These are phyloP conservation scores for Suillus subaureus DNA, from an alignment of 768 basidiomycete genomes.

Conservation along the genomic window DNA sequence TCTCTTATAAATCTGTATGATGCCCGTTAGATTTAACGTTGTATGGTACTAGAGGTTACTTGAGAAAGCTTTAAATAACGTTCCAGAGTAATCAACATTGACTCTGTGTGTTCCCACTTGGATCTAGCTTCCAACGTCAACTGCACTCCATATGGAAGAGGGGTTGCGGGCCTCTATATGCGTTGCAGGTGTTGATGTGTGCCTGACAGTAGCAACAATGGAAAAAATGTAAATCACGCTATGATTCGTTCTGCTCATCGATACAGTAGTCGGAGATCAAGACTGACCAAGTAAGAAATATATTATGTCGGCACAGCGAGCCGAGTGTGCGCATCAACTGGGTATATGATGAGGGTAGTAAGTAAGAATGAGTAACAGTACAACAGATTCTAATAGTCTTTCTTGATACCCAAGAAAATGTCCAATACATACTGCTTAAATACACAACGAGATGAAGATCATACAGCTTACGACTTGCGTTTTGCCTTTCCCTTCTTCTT, in stretches of 20 bases:
- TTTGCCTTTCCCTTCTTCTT: constrained; percentile 7
- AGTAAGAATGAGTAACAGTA: background rate
- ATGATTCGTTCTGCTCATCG: background rate
- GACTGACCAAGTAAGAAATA: no score
- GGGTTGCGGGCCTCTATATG: background rate
- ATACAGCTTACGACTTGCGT: background rate
- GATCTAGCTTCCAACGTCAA: background rate
- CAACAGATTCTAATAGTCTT: background rate
- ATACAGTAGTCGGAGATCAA: no score
- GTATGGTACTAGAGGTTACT: no score
- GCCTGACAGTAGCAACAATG: background rate
- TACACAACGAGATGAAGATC: background rate
- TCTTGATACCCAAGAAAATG: background rate
- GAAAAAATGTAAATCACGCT: background rate
- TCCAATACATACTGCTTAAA: constrained; percentile 7
- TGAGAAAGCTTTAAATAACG: background rate
- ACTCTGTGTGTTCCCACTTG: background rate
- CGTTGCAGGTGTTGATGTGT: background rate
- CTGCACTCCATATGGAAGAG: no score
- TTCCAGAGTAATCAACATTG: background rate
- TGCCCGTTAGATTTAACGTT: background rate
- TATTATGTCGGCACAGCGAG: no score
- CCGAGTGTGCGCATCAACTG: background rate
- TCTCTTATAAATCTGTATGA: background rate
- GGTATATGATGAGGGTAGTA: background rate